Evolutionary conservation across 495 filamentous ascomycete genomes (phyloP), one percentile per base, ranked within the genome.

Genomic region (Trichoderma orchidacearum): DNA sequence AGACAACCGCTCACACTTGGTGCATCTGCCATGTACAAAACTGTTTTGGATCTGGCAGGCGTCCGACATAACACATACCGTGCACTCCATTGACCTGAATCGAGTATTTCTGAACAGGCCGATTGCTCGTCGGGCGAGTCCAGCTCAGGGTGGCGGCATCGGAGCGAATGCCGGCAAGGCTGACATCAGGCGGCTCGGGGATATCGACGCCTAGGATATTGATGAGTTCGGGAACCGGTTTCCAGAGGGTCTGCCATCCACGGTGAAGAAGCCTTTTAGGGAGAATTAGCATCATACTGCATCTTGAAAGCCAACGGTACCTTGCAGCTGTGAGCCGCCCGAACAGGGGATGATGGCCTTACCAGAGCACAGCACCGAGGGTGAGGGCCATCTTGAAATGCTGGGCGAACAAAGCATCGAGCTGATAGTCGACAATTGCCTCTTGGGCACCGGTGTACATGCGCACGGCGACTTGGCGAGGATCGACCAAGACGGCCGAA

Each of bases 71-170:
- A 25, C 21, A 71, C 79, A 69, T 70, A 94, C 90, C 87, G 72
- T 90, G 90, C 31, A 89, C 83, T 31, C 91, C 91, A 65, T 98
- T 97, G 55, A 96, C 83, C 62, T 94, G 87, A 34, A 98, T 90
- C 23, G 91, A 80, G 66, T 95, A 89, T 71, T 90, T 93, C 13
- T 86, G 76, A 53, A 91, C 85, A 12, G 87, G 85, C 57, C 87
- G 84, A 55, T 84, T 84, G 63, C 83, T 79, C 38, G 87, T 83
- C 1, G 87, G 84, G 53, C 86, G 79, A 54, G 89, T 90, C 90
- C 91, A 96, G 63, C 91, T 90, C 15, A 98, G 76, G n/a, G 89
- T 85, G 28, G 94, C 85, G 41, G 88, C 86, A 63, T 92, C 88
- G 27, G 89, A 75, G 53, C 85, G 85, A 58, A 98, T 89, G 52